A percentile compares a stretch with the other conserved stretches of the same genome.
phyloP scores from a whole-genome alignment of 2,329 filamentous ascomycete genomes.

The Scortechinia acanthostroma region DNA sequence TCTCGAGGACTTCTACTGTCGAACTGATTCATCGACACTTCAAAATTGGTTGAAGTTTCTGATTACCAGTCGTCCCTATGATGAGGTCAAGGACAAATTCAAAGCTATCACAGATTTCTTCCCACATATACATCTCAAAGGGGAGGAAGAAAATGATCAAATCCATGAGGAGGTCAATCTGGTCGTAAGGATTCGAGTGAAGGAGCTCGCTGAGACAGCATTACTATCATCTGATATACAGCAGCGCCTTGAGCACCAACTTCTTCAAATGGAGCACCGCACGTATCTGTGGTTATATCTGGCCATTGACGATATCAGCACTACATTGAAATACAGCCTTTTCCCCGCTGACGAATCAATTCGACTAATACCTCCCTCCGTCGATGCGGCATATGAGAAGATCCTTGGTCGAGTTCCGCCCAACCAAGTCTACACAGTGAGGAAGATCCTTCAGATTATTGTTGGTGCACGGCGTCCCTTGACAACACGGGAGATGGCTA shows the following conservation, averaged over 20 bases:
- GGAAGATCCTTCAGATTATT: conserved; percentile 12
- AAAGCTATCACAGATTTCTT: neutral
- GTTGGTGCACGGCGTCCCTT: conserved; percentile 13
- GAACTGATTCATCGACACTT: neutral
- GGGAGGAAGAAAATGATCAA: conserved; percentile 8
- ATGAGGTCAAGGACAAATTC: conserved; percentile 7
- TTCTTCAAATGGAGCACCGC: conserved; percentile 12
- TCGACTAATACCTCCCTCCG: conserved; percentile 9
- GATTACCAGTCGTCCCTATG: conserved; percentile 11
- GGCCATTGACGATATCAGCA: conserved; percentile 9
- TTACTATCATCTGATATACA: conserved; percentile 3
- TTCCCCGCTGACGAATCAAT: conserved; percentile 7
- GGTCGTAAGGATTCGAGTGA: conserved; percentile 8
- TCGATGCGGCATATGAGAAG: conserved; percentile 16
- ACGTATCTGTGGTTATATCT: conserved; percentile 18
- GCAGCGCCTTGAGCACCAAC: conserved; percentile 5
- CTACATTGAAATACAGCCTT: conserved; percentile 6
- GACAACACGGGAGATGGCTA: conserved; percentile 12
- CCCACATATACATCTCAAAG: conserved; percentile 7
- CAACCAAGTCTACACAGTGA: neutral
- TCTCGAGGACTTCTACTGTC: conserved; percentile 4
- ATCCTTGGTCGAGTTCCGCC: conserved; percentile 8
- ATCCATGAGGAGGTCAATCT: conserved; percentile 9
- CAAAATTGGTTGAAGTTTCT: conserved; percentile 11
- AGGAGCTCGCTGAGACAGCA: conserved; percentile 6